Evolutionary conservation across 306 rosid species (phyloP).

Genomic region (Citrullus colocynthis): DNA sequence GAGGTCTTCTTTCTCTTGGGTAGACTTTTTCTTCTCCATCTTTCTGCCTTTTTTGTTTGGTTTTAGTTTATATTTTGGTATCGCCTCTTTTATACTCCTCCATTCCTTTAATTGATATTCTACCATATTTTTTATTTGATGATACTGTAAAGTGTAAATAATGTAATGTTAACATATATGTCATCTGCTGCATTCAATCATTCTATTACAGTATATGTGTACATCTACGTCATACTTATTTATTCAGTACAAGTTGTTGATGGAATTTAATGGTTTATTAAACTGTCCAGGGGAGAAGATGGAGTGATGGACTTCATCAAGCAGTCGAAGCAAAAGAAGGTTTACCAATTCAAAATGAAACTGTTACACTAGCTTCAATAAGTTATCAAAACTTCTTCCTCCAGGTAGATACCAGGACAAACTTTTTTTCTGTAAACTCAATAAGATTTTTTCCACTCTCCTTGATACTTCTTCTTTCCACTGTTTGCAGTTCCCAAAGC

Average conservation of each 20-base stretch:
- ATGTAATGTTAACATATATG: background rate
- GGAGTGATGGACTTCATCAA: constrained; percentile 99
- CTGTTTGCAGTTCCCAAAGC: constrained; percentile 77
- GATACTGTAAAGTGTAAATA: background rate
- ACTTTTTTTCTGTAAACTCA: background rate
- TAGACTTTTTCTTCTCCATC: no score
- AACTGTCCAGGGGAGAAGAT: constrained; percentile 65
- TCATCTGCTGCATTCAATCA: background rate
- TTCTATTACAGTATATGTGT: background rate
- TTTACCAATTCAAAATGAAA: constrained; percentile 90
- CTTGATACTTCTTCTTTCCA: constrained; percentile 13
- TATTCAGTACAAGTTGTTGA: background rate
- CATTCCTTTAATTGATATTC: background rate
- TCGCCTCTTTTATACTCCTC: background rate
- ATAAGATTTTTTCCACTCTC: background rate
- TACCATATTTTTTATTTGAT: background rate
- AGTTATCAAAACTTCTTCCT: constrained; percentile 98
- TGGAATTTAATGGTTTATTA: background rate
- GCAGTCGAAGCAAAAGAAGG: constrained; percentile 99
- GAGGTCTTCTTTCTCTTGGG: no score
- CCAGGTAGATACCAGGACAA: constrained; percentile 48
- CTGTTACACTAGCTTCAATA: constrained; percentile 90
- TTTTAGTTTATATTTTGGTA: background rate
- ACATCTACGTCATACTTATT: background rate
- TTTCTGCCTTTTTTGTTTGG: background rate